Percentiles rank a stretch among this genome's conserved stretches.
Evolutionary conservation across 257 asterid genomes (phyloP).

Genomic region (Capsicum chinense): DNA sequence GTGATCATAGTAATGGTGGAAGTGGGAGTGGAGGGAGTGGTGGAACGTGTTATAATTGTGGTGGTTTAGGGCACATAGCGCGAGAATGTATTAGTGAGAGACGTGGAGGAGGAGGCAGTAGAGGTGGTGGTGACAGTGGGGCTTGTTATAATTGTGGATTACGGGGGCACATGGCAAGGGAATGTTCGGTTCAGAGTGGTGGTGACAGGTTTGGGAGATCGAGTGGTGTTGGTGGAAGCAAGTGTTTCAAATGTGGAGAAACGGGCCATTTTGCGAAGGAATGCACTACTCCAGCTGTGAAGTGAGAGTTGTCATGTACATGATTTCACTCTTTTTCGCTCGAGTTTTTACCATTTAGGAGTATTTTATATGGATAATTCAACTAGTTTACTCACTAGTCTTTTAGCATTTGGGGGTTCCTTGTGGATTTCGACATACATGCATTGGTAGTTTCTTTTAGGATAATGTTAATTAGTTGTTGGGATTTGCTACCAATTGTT

Average conservation of each 20-base stretch:
- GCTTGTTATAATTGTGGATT: conserved; percentile 62
- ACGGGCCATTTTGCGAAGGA: conserved; percentile 77
- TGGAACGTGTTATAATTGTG: conserved; percentile 56
- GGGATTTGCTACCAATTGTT: not conserved
- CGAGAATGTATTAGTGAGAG: conserved; percentile 51
- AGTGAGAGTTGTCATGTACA: conserved; percentile 20
- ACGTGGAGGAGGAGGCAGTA: conserved; percentile 35
- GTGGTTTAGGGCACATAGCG: conserved; percentile 59
- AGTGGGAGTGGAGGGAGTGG: conserved; percentile 11
- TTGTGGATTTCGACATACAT: not conserved
- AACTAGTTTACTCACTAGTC: not conserved
- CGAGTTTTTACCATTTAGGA: not conserved
- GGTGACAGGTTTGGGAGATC: conserved; percentile 54
- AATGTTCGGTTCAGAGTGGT: conserved; percentile 49
- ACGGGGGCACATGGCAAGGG: conserved; percentile 68
- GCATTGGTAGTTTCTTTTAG: not conserved
- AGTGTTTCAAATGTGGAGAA: conserved; percentile 69
- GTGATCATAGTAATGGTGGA: conserved; percentile 7
- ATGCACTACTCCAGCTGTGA: conserved; percentile 41
- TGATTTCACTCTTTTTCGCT: not conserved
- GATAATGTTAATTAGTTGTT: not conserved
- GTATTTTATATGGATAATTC: not conserved
- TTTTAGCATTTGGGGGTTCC: not conserved
- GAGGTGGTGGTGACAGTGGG: conserved; percentile 38
- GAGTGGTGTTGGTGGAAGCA: conserved; percentile 39